Conservation (phyloP, 352 stramenopile species). For the Globisporangium viniferum region DNA sequence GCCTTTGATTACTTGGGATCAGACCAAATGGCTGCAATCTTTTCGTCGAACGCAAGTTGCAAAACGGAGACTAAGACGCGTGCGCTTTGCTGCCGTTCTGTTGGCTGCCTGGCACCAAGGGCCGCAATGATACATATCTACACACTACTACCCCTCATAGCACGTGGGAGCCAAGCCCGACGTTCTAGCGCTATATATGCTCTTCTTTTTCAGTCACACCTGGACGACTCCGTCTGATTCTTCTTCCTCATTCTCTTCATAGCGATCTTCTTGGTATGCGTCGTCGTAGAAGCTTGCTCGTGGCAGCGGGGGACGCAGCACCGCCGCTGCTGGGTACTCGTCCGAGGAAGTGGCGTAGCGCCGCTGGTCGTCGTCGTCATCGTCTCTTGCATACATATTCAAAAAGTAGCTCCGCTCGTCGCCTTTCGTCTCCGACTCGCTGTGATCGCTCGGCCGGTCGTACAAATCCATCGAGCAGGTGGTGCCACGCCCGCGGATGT, state of each 20-base stretch:
- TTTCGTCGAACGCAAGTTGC: no score
- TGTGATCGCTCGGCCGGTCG: not conserved
- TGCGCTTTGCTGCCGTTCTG: no score
- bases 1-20: no score
- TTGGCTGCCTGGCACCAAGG: no score
- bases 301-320: no score
- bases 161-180: no score
- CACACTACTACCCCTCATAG: no score
- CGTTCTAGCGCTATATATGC: no score
- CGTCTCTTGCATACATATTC: not conserved
- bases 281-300: not conserved
- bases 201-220: not conserved
- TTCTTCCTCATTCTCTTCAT: not conserved
- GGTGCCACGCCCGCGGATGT: not conserved
- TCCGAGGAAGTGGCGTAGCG: not conserved
- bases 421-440: not conserved
- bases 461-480: not conserved
- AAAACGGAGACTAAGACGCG: no score
- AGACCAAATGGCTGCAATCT: no score
- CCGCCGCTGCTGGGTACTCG: no score
- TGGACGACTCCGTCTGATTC: not conserved
- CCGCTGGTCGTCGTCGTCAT: not conserved
- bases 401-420: not conserved
- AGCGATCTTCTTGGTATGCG: not conserved
- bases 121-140: no score